Percentiles rank a stretch among this genome's conserved stretches.
Evolutionary conservation across 2,329 filamentous ascomycete genomes (phyloP).

Genomic region (Talaromyces pinophilus): DNA sequence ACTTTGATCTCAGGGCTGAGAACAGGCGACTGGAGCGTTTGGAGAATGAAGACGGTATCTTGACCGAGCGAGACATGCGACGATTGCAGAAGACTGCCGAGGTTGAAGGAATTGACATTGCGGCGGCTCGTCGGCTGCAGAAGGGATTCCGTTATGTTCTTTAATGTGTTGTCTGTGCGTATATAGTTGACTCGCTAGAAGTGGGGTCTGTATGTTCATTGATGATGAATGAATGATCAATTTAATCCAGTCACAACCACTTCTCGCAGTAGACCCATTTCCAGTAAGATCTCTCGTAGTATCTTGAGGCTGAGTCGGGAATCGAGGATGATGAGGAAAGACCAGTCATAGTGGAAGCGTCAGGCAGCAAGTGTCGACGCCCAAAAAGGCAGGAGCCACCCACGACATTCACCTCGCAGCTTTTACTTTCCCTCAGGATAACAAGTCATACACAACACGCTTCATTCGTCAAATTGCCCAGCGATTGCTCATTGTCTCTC

Average conservation of each 20-base stretch:
- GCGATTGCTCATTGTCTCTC: not conserved
- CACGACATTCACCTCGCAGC: not conserved
- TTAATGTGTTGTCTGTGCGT: not conserved
- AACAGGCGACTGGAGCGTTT: constrained; percentile 55
- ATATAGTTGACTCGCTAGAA: not conserved
- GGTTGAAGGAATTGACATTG: constrained; percentile 54
- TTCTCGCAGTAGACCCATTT: not conserved
- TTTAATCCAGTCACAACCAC: not conserved
- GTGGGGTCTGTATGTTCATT: not conserved
- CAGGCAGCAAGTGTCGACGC: not conserved
- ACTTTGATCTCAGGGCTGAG: constrained; percentile 45
- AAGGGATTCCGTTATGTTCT: constrained; percentile 56
- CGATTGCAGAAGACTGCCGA: constrained; percentile 55
- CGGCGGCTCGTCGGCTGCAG: constrained; percentile 53
- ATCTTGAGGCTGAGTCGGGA: not conserved
- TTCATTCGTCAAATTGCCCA: not conserved
- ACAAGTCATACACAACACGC: no score
- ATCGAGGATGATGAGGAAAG: not conserved
- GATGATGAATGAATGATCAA: not conserved
- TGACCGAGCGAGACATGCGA: constrained; percentile 52
- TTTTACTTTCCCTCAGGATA: not conserved
- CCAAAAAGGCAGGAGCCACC: not conserved
- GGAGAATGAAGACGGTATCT: constrained; percentile 50
- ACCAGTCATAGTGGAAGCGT: not conserved
- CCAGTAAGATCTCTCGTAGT: not conserved